Conservation (phyloP, 1,284 basidiomycete genomes). For the Takashimella koratensis region DNA sequence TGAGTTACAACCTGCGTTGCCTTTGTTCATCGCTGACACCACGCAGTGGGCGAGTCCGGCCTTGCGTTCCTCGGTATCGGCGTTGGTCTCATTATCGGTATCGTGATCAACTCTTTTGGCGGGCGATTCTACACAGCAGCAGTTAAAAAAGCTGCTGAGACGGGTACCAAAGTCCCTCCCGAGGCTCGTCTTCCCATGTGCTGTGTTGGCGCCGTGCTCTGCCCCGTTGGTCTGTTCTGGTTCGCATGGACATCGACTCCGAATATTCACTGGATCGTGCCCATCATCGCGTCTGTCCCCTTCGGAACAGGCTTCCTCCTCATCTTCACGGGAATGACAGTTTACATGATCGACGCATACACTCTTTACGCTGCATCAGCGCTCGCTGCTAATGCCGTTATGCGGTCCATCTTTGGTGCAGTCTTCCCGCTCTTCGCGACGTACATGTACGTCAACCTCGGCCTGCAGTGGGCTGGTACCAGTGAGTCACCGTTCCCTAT, state of each 20-base stretch:
- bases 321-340: slow-evolving; percentile 54
- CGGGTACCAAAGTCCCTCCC: slow-evolving; percentile 54
- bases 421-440: slow-evolving; percentile 43
- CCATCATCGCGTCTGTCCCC: slow-evolving; percentile 60
- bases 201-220: slow-evolving; percentile 56
- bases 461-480: slow-evolving; percentile 40
- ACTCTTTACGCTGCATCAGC: slow-evolving; percentile 59
- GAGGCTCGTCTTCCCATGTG: slow-evolving; percentile 59
- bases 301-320: slow-evolving; percentile 61
- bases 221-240: slow-evolving; percentile 63
- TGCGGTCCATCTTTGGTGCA: slow-evolving; percentile 60
- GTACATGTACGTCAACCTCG: slow-evolving; percentile 44
- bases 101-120: slow-evolving; percentile 48
- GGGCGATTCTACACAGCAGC: slow-evolving; percentile 57
- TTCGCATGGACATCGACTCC: slow-evolving; percentile 58
- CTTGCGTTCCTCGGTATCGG: slow-evolving; percentile 65
- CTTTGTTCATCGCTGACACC: neutral
- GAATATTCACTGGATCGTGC: slow-evolving; percentile 60
- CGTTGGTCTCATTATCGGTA: slow-evolving; percentile 57
- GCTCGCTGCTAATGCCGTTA: slow-evolving; percentile 64
- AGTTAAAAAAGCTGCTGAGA: slow-evolving; percentile 52
- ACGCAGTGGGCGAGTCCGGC: slow-evolving; percentile 29
- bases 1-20: neutral
- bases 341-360: slow-evolving; percentile 65
- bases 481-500: slow-evolving; percentile 52